Conservation (phyloP, 225 moss, liverwort and hornwort species). For the Sphagnum tenellum region DNA sequence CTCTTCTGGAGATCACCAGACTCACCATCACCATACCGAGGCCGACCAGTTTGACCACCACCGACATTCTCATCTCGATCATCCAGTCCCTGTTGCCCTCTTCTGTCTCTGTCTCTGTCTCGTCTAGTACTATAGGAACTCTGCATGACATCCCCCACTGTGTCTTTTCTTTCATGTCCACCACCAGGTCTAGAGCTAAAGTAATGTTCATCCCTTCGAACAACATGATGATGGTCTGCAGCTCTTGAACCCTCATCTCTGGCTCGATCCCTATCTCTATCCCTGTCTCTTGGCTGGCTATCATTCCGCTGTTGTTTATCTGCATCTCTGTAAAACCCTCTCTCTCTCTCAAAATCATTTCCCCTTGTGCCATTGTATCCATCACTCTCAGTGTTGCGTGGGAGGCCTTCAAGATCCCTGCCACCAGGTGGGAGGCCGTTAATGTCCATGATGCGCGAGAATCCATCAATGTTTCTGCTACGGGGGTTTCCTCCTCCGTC, state of each 20-base stretch:
- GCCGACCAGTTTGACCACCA: conserved; percentile 10
- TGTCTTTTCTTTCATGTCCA: conserved; percentile 1
- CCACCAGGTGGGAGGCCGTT: too few species aligned
- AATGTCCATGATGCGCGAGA: neutral
- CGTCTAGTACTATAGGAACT: conserved; percentile 2
- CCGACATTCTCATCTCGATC: conserved; percentile 15
- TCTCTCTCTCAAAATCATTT: conserved; percentile 7
- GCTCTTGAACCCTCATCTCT: conserved; percentile 8
- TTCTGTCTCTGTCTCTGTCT: conserved; percentile 17
- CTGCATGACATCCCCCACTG: neutral
- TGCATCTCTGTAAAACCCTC: conserved; percentile 5
- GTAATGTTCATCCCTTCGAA: conserved; percentile 5
- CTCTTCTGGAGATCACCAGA: conserved; percentile 4
- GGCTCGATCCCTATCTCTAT: conserved; percentile 5
- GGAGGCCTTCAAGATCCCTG: too few species aligned
- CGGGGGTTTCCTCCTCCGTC: neutral
- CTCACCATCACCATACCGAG: conserved; percentile 17
- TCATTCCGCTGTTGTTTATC: conserved; percentile 1
- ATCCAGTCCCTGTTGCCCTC: conserved; percentile 11
- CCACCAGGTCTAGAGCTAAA: conserved; percentile 1
- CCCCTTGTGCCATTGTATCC: conserved; percentile 3
- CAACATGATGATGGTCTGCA: neutral
- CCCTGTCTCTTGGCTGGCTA: neutral
- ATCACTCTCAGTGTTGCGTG: neutral
- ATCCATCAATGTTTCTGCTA: neutral